phyloP scores from a whole-genome alignment of 495 filamentous ascomycete genomes.

The Daldinia childiae region DNA sequence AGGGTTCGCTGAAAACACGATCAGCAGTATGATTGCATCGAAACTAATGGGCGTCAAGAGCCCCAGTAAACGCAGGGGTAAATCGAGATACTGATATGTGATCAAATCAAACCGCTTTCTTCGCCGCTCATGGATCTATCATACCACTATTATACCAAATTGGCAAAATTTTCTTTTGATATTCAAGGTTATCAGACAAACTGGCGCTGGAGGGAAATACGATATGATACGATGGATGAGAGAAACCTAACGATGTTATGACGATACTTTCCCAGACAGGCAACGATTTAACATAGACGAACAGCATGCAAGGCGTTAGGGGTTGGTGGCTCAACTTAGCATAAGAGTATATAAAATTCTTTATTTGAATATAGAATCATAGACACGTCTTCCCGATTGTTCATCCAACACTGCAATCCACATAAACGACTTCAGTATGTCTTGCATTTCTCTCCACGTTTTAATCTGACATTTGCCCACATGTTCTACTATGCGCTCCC shows the following conservation, averaged over 20 bases:
- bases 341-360: conserved; percentile 10
- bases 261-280: conserved; percentile 1
- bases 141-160: neutral
- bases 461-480: neutral
- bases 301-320: conserved; percentile 20
- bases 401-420: neutral
- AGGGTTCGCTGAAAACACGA: conserved; percentile 44
- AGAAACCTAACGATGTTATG: conserved; percentile 23
- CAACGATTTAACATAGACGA: conserved; percentile 15
- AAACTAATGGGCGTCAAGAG: conserved; percentile 39
- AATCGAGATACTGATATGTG: conserved; percentile 9
- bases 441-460: neutral
- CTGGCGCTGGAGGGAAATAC: neutral
- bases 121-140: neutral
- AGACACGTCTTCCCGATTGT: neutral
- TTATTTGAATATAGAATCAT: neutral
- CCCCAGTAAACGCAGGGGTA: conserved; percentile 7
- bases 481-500: neutral
- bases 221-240: neutral
- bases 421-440: neutral
- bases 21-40: conserved; percentile 44
- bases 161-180: neutral
- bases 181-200: neutral
- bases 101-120: neutral
- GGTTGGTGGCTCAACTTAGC: conserved; percentile 10